These are phyloP conservation scores for Ziziphus jujuba DNA, from an alignment of 306 rosid genomes.

Conservation along the genomic window DNA sequence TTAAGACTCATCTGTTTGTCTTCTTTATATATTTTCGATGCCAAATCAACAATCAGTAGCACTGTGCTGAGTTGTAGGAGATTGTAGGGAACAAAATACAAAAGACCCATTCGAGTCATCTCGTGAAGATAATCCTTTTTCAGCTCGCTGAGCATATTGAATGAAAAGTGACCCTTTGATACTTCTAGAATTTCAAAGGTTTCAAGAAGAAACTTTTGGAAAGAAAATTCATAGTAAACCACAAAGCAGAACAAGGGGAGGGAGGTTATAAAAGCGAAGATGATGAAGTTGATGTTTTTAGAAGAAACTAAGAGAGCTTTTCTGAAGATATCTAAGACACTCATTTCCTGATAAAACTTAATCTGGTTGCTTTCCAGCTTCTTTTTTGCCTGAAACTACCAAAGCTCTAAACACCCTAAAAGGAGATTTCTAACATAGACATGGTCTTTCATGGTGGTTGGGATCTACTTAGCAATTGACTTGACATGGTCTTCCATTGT, in stretches of 20 bases:
- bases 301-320: slow-evolving; percentile 36
- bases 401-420: no score
- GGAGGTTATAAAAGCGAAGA: slow-evolving; percentile 40
- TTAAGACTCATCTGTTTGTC: slow-evolving; percentile 8
- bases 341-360: slow-evolving; percentile 31
- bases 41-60: slow-evolving; percentile 4
- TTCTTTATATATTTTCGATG: slow-evolving; percentile 6
- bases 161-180: slow-evolving; percentile 6
- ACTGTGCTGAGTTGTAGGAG: slow-evolving; percentile 8
- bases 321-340: slow-evolving; percentile 33
- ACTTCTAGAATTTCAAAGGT: background rate
- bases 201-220: slow-evolving; percentile 33
- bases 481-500: no score
- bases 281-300: slow-evolving; percentile 47
- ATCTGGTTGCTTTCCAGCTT: slow-evolving; percentile 31
- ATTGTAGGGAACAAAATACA: slow-evolving; percentile 14
- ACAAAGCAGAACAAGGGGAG: slow-evolving; percentile 47
- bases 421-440: no score
- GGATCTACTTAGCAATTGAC: no score
- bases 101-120: background rate
- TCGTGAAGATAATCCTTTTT: background rate
- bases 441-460: no score
- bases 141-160: background rate
- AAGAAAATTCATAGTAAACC: slow-evolving; percentile 37
- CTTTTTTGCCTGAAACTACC: slow-evolving; percentile 1